Evolutionary conservation across 371 early-diverging fungal genomes (phyloP), one percentile per base, ranked within the genome.

Genomic region (Apophysomyces sp.): DNA sequence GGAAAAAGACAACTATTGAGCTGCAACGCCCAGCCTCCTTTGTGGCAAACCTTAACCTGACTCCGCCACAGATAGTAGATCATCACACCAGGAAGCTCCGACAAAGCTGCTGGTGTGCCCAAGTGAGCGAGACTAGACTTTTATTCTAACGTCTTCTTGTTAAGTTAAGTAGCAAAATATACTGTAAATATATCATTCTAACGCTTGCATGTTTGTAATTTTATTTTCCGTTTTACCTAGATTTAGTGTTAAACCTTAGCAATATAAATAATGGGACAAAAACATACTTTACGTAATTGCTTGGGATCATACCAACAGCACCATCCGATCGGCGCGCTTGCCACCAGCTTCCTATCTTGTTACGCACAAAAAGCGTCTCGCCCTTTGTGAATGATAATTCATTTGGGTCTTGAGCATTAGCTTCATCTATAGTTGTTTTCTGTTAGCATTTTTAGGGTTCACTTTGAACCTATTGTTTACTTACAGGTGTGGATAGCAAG

Each of bases 281-380:
- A 26, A 37, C 36, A 21, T 21, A 54, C 63, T 69, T 71, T 66
- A 86, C 71, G 65, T 94, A 97, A 78, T 97, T 97, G 73, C 90
- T 89, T n/a, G 97, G 97, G 7, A 90, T 93, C 77, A 97, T 93
- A 52, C 97, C 97, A 12, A 89, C 68, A 1, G 78, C 67, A 13
- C 95, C 95, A 71, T 93, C 86, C 34, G 83, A 74, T 66, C 89
- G 88, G 61, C 88, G 86, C 49, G 92, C 96, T 74, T 95, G 92
- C 97, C 97, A 97, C 97, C 97, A 97, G 65, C 91, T 92, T 58
- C 97, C 97, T 75, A 88, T 86, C 70, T 85, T 92, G 70, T 94
- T 93, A 30, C 92, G 78, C 30, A 97, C 84, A 52, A 93, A 89
- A 65, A 97, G 68, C 1, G 85, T 61, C 57, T 96, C 95, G 56